Conservation (phyloP, 2,329 filamentous ascomycete genomes). For the Monilinia polystroma region DNA sequence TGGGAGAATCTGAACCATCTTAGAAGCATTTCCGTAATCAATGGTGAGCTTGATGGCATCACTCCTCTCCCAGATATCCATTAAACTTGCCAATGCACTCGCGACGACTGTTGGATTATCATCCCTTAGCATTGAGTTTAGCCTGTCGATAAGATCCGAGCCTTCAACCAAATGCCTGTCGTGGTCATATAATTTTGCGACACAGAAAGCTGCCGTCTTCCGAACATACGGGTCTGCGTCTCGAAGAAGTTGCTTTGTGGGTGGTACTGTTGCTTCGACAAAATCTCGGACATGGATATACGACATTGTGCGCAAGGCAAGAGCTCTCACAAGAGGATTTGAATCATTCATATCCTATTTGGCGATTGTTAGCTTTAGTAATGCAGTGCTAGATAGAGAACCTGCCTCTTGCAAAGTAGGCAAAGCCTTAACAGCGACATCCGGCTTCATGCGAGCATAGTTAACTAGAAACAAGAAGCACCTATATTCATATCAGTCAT, state of each 20-base stretch:
- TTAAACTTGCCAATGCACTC: slow-evolving; percentile 83
- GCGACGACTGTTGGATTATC: slow-evolving; percentile 98
- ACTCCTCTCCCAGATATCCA: slow-evolving; percentile 98
- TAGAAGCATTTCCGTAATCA: slow-evolving; percentile 95
- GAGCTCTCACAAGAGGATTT: slow-evolving; percentile 87
- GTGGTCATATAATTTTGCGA: slow-evolving; percentile 97
- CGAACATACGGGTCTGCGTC: slow-evolving; percentile 94
- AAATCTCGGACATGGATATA: slow-evolving; percentile 97
- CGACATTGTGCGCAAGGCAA: slow-evolving; percentile 91
- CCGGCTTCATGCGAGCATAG: slow-evolving; percentile 90
- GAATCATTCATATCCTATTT: slow-evolving; percentile 86
- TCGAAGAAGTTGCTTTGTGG: slow-evolving; percentile 78
- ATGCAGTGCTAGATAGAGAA: background rate
- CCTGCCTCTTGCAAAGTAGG: slow-evolving; percentile 78
- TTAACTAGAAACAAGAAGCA: slow-evolving; percentile 98
- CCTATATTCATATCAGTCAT: slow-evolving; percentile 52
- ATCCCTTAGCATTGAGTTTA: slow-evolving; percentile 87
- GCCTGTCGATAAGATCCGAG: slow-evolving; percentile 86
- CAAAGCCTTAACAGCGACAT: slow-evolving; percentile 89
- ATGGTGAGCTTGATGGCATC: slow-evolving; percentile 98
- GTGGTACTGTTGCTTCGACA: slow-evolving; percentile 82
- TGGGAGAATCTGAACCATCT: slow-evolving; percentile 93
- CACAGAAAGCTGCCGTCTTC: slow-evolving; percentile 94
- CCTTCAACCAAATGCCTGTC: slow-evolving; percentile 85
- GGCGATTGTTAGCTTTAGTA: background rate